A percentile compares a stretch with the other conserved stretches of the same genome.
phyloP scores from a whole-genome alignment of 192 early-diverging fungal genomes.

The Linderina pennispora region DNA sequence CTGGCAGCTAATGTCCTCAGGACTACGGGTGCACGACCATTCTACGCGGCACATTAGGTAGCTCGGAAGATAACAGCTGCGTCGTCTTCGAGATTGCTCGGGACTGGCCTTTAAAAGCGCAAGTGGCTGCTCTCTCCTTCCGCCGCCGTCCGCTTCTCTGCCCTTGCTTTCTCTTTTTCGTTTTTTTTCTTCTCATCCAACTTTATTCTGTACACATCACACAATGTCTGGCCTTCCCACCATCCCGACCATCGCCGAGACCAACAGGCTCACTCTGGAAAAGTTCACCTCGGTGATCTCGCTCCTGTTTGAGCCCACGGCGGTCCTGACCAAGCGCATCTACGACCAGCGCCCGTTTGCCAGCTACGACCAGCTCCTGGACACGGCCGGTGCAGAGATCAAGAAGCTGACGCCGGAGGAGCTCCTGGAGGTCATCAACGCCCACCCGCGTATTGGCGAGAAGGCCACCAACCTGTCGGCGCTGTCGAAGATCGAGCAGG shows the following conservation, averaged over 20 bases:
- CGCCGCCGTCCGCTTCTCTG: no score
- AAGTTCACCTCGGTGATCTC: constrained; percentile 58
- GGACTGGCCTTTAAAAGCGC: no score
- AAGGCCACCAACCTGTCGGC: constrained; percentile 62
- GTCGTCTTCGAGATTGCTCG: no score
- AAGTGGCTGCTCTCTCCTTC: no score
- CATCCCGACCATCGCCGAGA: constrained; percentile 59
- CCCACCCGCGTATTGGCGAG: constrained; percentile 85
- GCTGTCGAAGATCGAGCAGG: constrained; percentile 66
- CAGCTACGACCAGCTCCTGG: constrained; percentile 64
- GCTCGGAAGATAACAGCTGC: no score
- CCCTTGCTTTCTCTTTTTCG: no score
- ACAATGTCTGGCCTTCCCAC: constrained; percentile 30
- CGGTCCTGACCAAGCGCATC: constrained; percentile 67
- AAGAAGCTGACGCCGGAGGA: constrained; percentile 54
- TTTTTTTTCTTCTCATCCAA: constrained; percentile 4
- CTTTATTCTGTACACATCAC: neutral
- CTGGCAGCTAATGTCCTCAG: no score
- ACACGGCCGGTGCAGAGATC: constrained; percentile 47
- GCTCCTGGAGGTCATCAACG: constrained; percentile 77
- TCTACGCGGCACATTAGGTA: no score
- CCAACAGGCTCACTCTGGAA: constrained; percentile 50
- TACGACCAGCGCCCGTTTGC: constrained; percentile 64
- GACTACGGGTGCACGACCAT: no score
- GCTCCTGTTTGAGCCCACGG: constrained; percentile 79